These are phyloP conservation scores for Eustoma russellianum DNA, from an alignment of 257 asterid genomes.

Conservation along the genomic window DNA sequence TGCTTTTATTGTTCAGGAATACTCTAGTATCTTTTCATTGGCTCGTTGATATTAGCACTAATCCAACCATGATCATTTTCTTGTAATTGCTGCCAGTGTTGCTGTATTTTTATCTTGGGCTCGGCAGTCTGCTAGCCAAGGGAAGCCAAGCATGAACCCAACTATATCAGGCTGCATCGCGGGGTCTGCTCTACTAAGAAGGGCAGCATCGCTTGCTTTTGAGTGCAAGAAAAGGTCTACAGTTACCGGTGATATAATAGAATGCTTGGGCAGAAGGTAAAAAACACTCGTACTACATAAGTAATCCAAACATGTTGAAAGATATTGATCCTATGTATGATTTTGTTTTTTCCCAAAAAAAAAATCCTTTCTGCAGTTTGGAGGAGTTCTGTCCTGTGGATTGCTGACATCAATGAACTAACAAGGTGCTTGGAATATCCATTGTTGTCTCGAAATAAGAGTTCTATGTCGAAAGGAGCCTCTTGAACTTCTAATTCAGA, in stretches of 20 bases:
- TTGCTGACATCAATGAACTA: conserved; percentile 1
- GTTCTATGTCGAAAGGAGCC: neutral
- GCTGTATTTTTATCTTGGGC: conserved; percentile 90
- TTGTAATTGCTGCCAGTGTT: conserved; percentile 34
- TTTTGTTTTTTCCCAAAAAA: too few relatives aligned
- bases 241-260: conserved; percentile 73
- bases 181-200: conserved; percentile 65
- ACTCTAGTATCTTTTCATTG: too few relatives aligned
- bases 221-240: conserved; percentile 69
- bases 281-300: too few relatives aligned
- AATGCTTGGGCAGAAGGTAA: conserved; percentile 53
- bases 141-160: conserved; percentile 32
- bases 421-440: neutral
- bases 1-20: too few relatives aligned
- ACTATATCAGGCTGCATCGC: conserved; percentile 67
- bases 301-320: too few relatives aligned
- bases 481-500: too few relatives aligned
- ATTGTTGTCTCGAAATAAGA: neutral
- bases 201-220: conserved; percentile 78
- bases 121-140: conserved; percentile 33
- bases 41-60: too few relatives aligned
- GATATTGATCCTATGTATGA: too few relatives aligned
- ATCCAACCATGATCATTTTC: too few relatives aligned
- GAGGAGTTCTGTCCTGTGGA: conserved; percentile 63
- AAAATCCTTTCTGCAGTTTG: conserved; percentile 39